A percentile compares a stretch with the other conserved stretches of the same genome.
These are phyloP conservation scores for Casaregolazyma lundiana DNA, from an alignment of 1,139 yeast species.

Conservation along the genomic window DNA sequence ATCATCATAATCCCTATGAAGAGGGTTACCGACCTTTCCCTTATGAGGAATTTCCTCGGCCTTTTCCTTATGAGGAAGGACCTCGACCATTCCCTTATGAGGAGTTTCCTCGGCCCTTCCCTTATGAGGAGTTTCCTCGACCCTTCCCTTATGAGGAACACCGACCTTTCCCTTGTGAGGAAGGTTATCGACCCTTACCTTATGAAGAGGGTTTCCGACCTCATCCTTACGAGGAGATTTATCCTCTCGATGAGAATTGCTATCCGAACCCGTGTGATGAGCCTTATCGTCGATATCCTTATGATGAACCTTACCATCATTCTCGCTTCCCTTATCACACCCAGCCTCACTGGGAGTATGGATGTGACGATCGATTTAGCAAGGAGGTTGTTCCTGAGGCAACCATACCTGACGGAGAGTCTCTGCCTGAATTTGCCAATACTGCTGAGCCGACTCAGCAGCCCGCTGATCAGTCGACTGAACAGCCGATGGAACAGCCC, in stretches of 20 bases:
- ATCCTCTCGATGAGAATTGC: too few relatives aligned
- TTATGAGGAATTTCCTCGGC: neutral
- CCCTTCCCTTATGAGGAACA: neutral
- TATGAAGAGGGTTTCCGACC: too few relatives aligned
- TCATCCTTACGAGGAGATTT: neutral
- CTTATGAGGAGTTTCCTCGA: neutral
- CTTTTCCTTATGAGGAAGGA: neutral
- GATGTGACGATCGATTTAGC: neutral
- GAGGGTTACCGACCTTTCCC: neutral
- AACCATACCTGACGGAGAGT: slow-evolving; percentile 5
- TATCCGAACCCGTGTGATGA: neutral
- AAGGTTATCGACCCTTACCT: neutral
- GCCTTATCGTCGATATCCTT: neutral
- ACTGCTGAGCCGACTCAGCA: neutral
- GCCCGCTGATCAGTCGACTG: neutral
- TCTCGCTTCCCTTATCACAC: slow-evolving; percentile 2
- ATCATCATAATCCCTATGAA: neutral
- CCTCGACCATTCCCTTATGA: neutral
- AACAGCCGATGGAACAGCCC: too few relatives aligned
- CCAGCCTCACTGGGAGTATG: slow-evolving; percentile 6
- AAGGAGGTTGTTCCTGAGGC: slow-evolving; percentile 7
- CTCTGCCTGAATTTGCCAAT: slow-evolving; percentile 4
- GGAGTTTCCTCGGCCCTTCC: neutral
- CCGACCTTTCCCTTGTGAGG: neutral
- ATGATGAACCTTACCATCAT: neutral